Base-by-base conservation (phyloP, 2,329 filamentous ascomycete species). In the Xylaria sp. region DNA sequence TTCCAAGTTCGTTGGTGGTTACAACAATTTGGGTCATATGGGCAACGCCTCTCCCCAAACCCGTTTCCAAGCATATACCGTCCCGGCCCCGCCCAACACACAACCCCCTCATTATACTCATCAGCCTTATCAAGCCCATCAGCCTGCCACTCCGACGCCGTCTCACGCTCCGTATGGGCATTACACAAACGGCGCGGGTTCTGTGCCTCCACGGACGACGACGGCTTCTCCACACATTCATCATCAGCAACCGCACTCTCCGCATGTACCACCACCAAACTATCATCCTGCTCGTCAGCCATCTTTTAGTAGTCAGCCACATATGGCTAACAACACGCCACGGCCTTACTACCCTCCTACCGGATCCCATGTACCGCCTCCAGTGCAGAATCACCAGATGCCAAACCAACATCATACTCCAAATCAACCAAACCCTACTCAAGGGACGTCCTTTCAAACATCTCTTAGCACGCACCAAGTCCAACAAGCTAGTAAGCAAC, bases 11-110 rank as follows among this genome's bases (percentile, higher is more conserved):
- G 82, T 81, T 53, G 72, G 77, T 5, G 77, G 76, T 7, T 83
- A 82, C 56, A 76, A 73, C 72, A 83, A 80, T 71, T 79, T 80
- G 68, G 81, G 79, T 20, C 82, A 81, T 71, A 79, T 80, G 67
- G 81, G 79, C 31, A 82, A 80, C 10, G 81, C 82, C 1, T 81
- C 79, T 66, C 80, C 83, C 20, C 82, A 76, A 48, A 51, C 72
- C 40, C 76, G 77, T 33, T 78, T 75, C 59, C 74, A 74, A 23
- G 58, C 72, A 15, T 78, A 78, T 59, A 46, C 72, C 26, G 33
- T 33, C 33, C 33, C 33, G 33, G 7, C 76, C 38, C 49, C 74
- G 31, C 75, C 74, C 1, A 73, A 71, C 26, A 71, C 74, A 1
- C 75, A 76, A 51, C 66, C 75, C 9, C 69, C 74, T 40, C 69